phyloP scores from a whole-genome alignment of 2,329 filamentous ascomycete genomes.

The Aspergillus uvarum region DNA sequence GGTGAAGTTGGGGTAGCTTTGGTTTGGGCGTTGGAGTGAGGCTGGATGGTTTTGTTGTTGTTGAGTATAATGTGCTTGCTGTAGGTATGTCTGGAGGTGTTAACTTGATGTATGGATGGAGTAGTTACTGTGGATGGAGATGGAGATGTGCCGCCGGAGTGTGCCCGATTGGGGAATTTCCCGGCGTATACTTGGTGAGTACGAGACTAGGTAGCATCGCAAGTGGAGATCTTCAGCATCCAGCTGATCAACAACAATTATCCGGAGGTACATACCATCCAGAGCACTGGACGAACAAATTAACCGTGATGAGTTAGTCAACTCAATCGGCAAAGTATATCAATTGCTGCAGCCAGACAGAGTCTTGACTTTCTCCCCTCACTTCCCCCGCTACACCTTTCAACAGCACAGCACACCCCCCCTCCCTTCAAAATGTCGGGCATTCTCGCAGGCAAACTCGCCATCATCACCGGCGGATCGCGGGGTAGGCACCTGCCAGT shows the following conservation, averaged over 20 bases:
- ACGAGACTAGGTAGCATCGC: too few species aligned
- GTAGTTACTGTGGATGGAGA: too few species aligned
- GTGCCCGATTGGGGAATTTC: slow-evolving; percentile 28
- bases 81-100: neutral
- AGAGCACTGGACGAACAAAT: neutral
- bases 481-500: slow-evolving; percentile 56
- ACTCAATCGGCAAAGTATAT: neutral
- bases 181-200: slow-evolving; percentile 10
- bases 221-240: neutral
- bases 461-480: slow-evolving; percentile 76
- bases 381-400: neutral
- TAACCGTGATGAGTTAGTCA: neutral
- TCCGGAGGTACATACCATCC: neutral
- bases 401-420: neutral
- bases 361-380: neutral
- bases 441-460: slow-evolving; percentile 70
- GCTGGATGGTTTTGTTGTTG: too few species aligned
- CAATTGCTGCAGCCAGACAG: neutral
- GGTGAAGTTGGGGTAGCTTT: slow-evolving; percentile 27
- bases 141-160: slow-evolving; percentile 1
- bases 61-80: too few species aligned
- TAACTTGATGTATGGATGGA: neutral
- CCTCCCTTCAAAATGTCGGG: slow-evolving; percentile 29
- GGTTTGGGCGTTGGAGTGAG: too few species aligned
- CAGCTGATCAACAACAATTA: neutral